Base-by-base conservation (phyloP, 2,329 filamentous ascomycete species). In the Hymenoscyphus occultus region DNA sequence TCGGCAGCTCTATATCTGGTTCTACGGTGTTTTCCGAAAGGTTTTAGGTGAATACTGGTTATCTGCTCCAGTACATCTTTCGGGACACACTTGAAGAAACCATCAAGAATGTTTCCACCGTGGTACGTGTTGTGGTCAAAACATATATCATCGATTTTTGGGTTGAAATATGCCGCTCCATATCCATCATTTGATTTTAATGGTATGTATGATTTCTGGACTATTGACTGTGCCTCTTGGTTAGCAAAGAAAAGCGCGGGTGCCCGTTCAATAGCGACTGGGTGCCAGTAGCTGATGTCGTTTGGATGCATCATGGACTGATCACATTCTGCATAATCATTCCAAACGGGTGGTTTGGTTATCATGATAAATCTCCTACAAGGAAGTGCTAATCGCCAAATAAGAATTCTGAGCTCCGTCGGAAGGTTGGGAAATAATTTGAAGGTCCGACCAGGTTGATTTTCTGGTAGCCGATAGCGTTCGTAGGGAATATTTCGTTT, bases 201-300 rank as follows among this genome's bases (percentile, higher is more conserved):
- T 31, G 59, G 40, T n/a, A 51, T 61, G 40, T 61, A 61, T 13
- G 9, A n/a, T 32, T 54, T 61, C 9, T 19, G 51, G 6, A 61
- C 59, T 22, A 32, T 14, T 5, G 10, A 40, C 16, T 42, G 14
- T 19, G 59, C 40, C 22, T 61, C 59, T 56, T 22, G 59, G 22
- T 31, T 54, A 54, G 48, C 59, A 31, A 61, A 61, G 9, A 35
- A 51, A 10, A 31, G 40, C 13, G 45, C 22, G n/a, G 59, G 42
- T 32, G 40, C 42, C 14, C 22, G 12, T 16, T 56, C 42, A 7
- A 42, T 22, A 19, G 14, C 31, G 16, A 39, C 31, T 35, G 35
- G 32, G 40, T 59, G 57, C 32, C 28, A 40, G 16, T 22, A 22
- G 40, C 13, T 59, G 19, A 39, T 22, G 57, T 35, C n/a, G n/a